These are phyloP conservation scores for Diaporthe humulicola DNA, from an alignment of 2,329 filamentous ascomycete genomes.

Conservation along the genomic window DNA sequence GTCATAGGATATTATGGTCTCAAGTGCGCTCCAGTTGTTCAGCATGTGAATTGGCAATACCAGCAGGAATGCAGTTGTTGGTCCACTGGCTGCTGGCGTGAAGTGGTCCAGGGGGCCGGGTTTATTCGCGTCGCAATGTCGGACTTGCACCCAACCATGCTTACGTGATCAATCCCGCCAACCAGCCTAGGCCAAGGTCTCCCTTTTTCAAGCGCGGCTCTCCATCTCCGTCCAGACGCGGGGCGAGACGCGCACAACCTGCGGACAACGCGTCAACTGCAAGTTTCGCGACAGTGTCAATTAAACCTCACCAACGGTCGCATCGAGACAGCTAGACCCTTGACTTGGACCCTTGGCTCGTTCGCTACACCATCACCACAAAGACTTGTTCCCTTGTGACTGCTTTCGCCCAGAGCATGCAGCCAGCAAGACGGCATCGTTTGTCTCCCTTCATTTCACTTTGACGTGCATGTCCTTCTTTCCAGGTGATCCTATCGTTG, in stretches of 20 bases:
- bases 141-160: background rate
- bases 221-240: conserved; percentile 2
- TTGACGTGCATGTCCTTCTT: background rate
- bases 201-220: conserved; percentile 3
- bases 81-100: background rate
- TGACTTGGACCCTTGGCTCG: background rate
- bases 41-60: background rate
- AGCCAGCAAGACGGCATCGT: background rate
- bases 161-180: background rate
- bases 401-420: conserved; percentile 24
- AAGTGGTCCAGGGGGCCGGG: background rate
- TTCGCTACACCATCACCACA: background rate
- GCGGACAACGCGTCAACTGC: conserved; percentile 24
- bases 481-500: background rate
- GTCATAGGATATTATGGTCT: background rate
- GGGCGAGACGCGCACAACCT: conserved; percentile 29
- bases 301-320: conserved; percentile 11
- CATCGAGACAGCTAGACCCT: background rate
- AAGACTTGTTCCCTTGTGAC: background rate
- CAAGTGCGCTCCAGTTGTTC: background rate
- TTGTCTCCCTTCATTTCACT: conserved; percentile 12
- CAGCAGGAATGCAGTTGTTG: background rate
- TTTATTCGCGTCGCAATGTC: background rate
- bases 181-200: background rate
- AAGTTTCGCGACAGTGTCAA: conserved; percentile 31